phyloP scores from a whole-genome alignment of 805 yeast species.

The Monosporozyma unispora region DNA sequence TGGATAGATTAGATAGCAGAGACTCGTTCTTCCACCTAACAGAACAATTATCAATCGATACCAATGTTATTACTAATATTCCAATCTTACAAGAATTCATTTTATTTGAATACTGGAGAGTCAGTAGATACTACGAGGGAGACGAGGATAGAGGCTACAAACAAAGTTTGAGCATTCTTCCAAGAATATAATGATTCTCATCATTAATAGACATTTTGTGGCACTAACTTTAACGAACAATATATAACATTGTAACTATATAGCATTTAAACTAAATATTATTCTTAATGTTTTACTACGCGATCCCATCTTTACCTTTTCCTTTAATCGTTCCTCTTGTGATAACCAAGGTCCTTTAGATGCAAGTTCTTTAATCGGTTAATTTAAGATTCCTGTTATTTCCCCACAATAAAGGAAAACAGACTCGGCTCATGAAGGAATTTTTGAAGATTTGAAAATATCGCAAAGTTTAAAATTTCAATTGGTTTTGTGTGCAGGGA shows the following conservation, averaged over 20 bases:
- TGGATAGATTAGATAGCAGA: constrained; percentile 10
- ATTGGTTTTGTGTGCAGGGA: not conserved
- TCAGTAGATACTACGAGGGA: constrained; percentile 46
- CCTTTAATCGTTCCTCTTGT: not conserved
- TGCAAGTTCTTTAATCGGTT: not conserved
- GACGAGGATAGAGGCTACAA: constrained; percentile 69
- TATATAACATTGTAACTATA: not conserved
- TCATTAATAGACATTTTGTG: not conserved
- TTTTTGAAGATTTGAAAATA: not conserved
- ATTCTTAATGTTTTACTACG: not conserved
- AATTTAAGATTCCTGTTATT: not conserved
- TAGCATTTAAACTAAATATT: not conserved
- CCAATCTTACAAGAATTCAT: constrained; percentile 41
- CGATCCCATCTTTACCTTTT: not conserved
- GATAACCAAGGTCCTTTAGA: no score
- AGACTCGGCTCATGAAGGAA: not conserved
- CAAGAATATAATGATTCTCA: constrained; percentile 4
- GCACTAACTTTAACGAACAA: not conserved
- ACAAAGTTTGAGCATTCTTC: constrained; percentile 46
- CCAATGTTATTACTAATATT: constrained; percentile 27
- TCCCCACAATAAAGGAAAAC: not conserved
- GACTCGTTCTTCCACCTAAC: constrained; percentile 23
- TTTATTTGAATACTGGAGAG: constrained; percentile 61
- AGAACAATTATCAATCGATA: constrained; percentile 21
- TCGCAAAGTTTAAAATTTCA: not conserved